Evolutionary conservation across 2,329 filamentous ascomycete species (phyloP).

Genomic region (Ceratocystis lukuohia): DNA sequence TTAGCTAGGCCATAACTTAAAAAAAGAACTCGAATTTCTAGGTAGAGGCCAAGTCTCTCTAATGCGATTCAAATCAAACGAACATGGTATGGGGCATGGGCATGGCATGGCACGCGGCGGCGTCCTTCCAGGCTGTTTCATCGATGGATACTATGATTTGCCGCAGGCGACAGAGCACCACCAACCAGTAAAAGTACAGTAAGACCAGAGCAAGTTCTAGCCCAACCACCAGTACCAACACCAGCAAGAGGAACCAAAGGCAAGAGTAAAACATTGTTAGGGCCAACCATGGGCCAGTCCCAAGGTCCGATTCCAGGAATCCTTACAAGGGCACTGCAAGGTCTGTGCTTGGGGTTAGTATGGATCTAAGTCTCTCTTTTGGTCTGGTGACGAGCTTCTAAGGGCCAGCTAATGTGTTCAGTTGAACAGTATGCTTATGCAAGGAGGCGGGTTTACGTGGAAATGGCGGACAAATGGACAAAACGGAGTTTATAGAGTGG

Average conservation of each 20-base stretch:
- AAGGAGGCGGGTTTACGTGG: no score
- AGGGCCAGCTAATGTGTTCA: not conserved
- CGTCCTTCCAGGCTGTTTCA: conserved; percentile 3
- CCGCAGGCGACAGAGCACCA: not conserved
- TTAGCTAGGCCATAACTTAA: not conserved
- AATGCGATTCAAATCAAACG: not conserved
- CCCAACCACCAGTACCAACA: no score
- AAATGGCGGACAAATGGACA: no score
- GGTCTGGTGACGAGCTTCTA: not conserved
- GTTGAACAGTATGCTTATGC: not conserved
- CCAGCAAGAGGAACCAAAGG: no score
- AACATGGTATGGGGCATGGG: not conserved
- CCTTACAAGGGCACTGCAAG: not conserved
- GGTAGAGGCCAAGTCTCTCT: not conserved
- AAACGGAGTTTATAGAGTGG: no score
- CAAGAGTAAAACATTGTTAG: no score
- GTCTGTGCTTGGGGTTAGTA: not conserved
- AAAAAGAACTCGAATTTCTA: not conserved
- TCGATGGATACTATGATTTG: not conserved
- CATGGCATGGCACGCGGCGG: not conserved
- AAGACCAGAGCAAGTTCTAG: not conserved
- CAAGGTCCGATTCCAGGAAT: not conserved
- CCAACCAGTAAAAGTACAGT: not conserved
- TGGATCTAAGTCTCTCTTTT: not conserved
- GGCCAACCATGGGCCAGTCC: not conserved